Evolutionary conservation across 441 rosid genomes (phyloP).

Genomic region (Syzygium malaccense): DNA sequence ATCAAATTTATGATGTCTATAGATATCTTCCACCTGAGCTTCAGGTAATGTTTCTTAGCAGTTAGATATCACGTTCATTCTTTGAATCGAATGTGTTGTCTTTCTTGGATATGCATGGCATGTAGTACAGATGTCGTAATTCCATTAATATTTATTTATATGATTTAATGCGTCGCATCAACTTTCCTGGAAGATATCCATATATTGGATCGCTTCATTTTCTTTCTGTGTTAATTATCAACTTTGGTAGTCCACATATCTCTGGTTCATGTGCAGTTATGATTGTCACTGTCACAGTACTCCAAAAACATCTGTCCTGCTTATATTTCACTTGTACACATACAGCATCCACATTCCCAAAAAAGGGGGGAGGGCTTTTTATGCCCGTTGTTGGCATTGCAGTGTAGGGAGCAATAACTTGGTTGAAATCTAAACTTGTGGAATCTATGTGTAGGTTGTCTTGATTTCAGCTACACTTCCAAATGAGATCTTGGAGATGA

Average conservation of each 20-base stretch:
- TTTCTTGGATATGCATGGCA: background rate
- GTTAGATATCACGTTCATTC: background rate
- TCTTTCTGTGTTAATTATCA: background rate
- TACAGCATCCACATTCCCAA: background rate
- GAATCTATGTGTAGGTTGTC: constrained; percentile 33
- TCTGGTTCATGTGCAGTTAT: background rate
- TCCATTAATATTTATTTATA: background rate
- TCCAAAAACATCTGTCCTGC: background rate
- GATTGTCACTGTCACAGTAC: background rate
- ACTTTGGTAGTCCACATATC: background rate
- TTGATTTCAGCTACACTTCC: constrained; percentile 98
- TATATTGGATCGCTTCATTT: background rate
- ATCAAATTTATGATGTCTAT: constrained; percentile 94
- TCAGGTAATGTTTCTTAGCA: constrained; percentile 40
- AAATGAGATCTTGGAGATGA: constrained; percentile 96
- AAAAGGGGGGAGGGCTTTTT: background rate
- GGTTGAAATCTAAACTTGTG: background rate
- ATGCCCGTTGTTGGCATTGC: background rate
- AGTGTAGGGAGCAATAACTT: background rate
- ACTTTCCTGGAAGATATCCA: background rate
- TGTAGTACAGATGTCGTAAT: background rate
- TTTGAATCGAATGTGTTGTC: background rate
- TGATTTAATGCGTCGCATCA: background rate
- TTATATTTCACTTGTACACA: background rate
- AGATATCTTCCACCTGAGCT: constrained; percentile 98